These are phyloP conservation scores for Yarrowia sp. DNA, from an alignment of 805 yeast species.

Conservation along the genomic window DNA sequence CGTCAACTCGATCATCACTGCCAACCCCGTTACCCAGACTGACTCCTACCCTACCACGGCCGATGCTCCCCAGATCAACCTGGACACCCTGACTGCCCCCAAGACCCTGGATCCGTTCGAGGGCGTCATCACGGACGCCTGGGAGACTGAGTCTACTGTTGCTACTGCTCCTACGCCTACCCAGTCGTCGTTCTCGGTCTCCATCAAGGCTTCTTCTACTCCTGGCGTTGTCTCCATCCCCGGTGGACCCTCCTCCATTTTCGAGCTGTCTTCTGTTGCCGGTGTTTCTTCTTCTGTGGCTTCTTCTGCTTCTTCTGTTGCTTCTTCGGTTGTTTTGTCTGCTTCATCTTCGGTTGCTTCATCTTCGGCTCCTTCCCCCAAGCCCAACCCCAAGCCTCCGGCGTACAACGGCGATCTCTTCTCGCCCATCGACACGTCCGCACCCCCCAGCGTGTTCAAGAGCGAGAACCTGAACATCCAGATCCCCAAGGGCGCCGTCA, in stretches of 20 bases:
- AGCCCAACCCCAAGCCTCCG: not conserved
- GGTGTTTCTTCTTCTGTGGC: slow-evolving; percentile 24
- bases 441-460: slow-evolving; percentile 49
- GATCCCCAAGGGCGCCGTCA: slow-evolving; percentile 40
- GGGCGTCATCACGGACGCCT: slow-evolving; percentile 27
- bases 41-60: slow-evolving; percentile 37
- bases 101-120: slow-evolving; percentile 38
- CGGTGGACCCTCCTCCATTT: not conserved
- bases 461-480: slow-evolving; percentile 47
- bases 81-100: slow-evolving; percentile 3
- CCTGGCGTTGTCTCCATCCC: not conserved
- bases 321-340: slow-evolving; percentile 22
- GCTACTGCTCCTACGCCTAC: slow-evolving; percentile 26
- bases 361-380: not conserved
- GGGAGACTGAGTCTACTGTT: slow-evolving; percentile 27
- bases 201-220: slow-evolving; percentile 8
- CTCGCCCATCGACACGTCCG: slow-evolving; percentile 45
- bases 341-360: slow-evolving; percentile 23
- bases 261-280: not conserved
- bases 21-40: slow-evolving; percentile 39
- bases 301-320: slow-evolving; percentile 26
- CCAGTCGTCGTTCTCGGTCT: slow-evolving; percentile 28
- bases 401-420: slow-evolving; percentile 47
- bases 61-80: slow-evolving; percentile 16
- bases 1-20: slow-evolving; percentile 36